Conservation (phyloP, 768 basidiomycete genomes). For the Auricularia auricula-judae region DNA sequence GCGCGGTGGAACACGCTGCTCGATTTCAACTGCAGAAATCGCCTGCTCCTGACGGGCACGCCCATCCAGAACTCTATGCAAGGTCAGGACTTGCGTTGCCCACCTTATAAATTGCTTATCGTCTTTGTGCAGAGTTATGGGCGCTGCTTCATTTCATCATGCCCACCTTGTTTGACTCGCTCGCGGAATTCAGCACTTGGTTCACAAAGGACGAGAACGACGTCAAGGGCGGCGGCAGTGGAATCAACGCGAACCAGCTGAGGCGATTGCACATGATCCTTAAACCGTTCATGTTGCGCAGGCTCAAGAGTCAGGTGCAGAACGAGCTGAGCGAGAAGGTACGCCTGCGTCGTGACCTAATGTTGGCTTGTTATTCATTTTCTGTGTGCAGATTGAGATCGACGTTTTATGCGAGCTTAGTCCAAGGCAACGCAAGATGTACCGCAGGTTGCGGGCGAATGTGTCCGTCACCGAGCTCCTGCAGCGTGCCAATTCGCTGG, state of each 20-base stretch:
- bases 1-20: conserved; percentile 96
- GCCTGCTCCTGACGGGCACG: conserved; percentile 89
- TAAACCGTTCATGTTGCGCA: conserved; percentile 96
- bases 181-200: conserved; percentile 99
- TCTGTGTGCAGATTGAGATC: conserved; percentile 69
- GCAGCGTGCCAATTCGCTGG: conserved; percentile 83
- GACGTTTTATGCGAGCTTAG: conserved; percentile 93
- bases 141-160: conserved; percentile 98
- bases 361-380: background rate
- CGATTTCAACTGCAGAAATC: conserved; percentile 91
- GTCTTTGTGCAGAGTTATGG: conserved; percentile 67
- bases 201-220: conserved; percentile 99
- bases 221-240: conserved; percentile 80
- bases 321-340: conserved; percentile 99
- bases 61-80: conserved; percentile 99
- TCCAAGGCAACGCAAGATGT: conserved; percentile 82
- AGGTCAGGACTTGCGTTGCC: conserved; percentile 36
- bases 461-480: conserved; percentile 92
- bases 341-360: conserved; percentile 5
- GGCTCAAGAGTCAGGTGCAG: conserved; percentile 97
- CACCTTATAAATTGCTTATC: background rate
- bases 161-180: conserved; percentile 97
- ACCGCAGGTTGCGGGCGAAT: conserved; percentile 81
- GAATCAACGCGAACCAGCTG: conserved; percentile 89
- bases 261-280: conserved; percentile 95